A percentile compares a stretch with the other conserved stretches of the same genome.
These are phyloP conservation scores for Infundibulicybe gibba DNA, from an alignment of 768 basidiomycete species.

Conservation along the genomic window DNA sequence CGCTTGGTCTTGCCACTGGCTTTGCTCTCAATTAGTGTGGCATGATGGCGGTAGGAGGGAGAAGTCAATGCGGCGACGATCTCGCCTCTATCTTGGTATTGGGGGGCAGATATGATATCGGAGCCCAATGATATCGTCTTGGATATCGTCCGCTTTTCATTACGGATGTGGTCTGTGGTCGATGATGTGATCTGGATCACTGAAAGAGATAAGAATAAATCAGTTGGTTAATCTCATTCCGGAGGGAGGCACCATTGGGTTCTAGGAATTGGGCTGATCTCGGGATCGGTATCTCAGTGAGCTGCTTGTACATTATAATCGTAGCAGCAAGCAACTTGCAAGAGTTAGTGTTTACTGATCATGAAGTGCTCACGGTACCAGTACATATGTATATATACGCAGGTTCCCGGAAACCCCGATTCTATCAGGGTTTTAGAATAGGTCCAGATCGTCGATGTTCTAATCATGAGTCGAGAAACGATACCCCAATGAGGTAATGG, in stretches of 20 bases:
- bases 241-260: conserved; percentile 14
- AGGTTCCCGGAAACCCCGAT: too few species aligned
- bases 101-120: conserved; percentile 21
- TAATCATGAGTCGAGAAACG: too few species aligned
- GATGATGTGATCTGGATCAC: conserved; percentile 43
- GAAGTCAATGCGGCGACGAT: conserved; percentile 40
- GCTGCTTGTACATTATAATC: conserved; percentile 26
- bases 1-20: conserved; percentile 36
- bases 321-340: too few species aligned
- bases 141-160: conserved; percentile 39
- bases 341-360: too few species aligned
- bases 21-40: conserved; percentile 39
- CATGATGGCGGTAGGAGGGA: conserved; percentile 34
- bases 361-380: too few species aligned
- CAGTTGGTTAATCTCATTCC: not conserved
- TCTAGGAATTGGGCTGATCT: conserved; percentile 28
- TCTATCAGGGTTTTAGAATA: too few species aligned
- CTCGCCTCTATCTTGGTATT: conserved; percentile 33
- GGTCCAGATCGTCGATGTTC: too few species aligned
- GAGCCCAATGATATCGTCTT: conserved; percentile 27
- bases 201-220: conserved; percentile 8
- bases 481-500: too few species aligned
- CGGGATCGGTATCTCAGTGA: conserved; percentile 37
- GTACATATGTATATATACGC: too few species aligned
- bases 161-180: conserved; percentile 46